Evolutionary conservation across 2,329 filamentous ascomycete genomes (phyloP), one percentile per base, ranked within the genome.

Genomic region (Arachnopeziza araneosa): DNA sequence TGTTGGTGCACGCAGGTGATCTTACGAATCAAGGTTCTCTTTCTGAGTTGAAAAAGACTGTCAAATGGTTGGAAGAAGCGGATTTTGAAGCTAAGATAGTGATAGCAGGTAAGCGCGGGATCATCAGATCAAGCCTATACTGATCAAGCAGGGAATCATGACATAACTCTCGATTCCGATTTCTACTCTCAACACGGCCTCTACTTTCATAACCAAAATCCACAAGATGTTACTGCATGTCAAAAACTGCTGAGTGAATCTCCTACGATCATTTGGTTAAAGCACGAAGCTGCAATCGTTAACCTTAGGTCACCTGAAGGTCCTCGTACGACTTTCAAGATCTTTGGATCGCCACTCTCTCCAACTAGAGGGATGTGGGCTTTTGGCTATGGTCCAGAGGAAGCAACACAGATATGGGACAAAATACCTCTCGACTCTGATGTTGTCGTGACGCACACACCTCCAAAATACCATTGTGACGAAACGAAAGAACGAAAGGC

Each of bases 1-100:
- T 93, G 9, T 78, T 93, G 36, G 85, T 92, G 55, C 88, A 91
- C 69, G 88, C 89, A 1, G 89, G 89, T 7, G 89, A 93, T 70
- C 73, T 93, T 65, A 90, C 88, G 2, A 91, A 91, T 70, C 84
- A 88, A 69, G 89, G 89, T 19, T 86, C 77, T 64, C 77, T 77
- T 64, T 76, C 76, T 7, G 83, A 86, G 74, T 76, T 91, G 21
- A 79, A 81, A 55, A 86, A 81, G 67, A 80, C 83, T 0, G 77
- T 89, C 0, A 74, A 78, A 22, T 93, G 89, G 88, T 77, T 92
- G 8, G 83, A 89, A 64, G 80, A 80, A 57, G 80, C 85, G 2
- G 79, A 85, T 55, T 91, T 89, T 60, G 85, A 90, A 67, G 80
- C 79, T 67, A 91, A 90, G 70, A 83, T 91, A 64, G 80, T 91